Conservation (phyloP, 139 green algal genomes). For the Monoraphidium neglectum region DNA sequence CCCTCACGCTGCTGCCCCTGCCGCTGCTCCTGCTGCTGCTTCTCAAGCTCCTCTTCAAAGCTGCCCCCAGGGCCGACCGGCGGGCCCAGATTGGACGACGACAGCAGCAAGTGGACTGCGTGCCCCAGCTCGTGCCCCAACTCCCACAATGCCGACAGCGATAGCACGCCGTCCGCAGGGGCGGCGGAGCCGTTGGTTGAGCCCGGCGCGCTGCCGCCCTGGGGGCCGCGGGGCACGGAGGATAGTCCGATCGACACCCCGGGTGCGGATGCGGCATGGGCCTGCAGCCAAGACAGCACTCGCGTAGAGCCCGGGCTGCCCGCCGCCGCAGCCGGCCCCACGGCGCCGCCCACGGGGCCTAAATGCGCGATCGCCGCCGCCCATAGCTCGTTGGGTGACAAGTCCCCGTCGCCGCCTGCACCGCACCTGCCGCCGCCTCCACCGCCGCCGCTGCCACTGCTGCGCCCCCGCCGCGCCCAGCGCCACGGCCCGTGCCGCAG, state of each 20-base stretch:
- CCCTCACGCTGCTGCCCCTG: constrained; percentile 1
- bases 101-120: constrained; percentile 27
- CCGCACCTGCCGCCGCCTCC: too few relatives aligned
- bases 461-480: too few relatives aligned
- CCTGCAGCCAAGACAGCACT: too few relatives aligned
- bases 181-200: neutral
- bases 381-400: neutral
- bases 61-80: neutral
- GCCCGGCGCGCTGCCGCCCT: neutral
- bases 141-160: constrained; percentile 13
- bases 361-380: neutral
- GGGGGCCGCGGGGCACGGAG: too few relatives aligned
- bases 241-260: neutral
- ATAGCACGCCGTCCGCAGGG: too few relatives aligned
- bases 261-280: neutral
- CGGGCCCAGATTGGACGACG: too few relatives aligned
- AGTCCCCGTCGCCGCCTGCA: neutral
- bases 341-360: too few relatives aligned
- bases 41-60: neutral
- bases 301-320: too few relatives aligned
- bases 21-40: neutral
- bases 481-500: neutral
- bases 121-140: constrained; percentile 39
- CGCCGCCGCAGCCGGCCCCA: too few relatives aligned
- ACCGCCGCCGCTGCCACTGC: too few relatives aligned